Conservation (phyloP, 1,139 yeast species). For the Pichia cactophila region DNA sequence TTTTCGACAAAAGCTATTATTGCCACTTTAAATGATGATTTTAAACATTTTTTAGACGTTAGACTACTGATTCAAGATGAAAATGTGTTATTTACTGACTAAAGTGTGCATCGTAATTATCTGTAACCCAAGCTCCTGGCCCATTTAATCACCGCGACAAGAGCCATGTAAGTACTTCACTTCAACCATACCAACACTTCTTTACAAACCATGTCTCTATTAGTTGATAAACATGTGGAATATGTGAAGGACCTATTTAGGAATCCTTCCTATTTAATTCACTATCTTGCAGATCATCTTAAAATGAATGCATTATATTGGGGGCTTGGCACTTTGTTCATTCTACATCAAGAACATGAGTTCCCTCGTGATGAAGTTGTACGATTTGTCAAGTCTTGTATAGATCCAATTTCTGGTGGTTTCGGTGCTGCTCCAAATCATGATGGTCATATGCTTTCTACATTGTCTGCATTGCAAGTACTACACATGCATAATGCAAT, state of each 20-base stretch:
- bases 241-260: slow-evolving; percentile 46
- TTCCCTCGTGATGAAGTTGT: slow-evolving; percentile 57
- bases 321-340: slow-evolving; percentile 77
- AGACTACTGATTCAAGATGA: slow-evolving; percentile 1
- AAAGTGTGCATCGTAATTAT: not conserved
- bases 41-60: slow-evolving; percentile 1
- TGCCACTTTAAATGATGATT: not conserved
- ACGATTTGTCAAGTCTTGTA: slow-evolving; percentile 62
- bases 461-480: slow-evolving; percentile 81
- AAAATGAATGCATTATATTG: slow-evolving; percentile 90
- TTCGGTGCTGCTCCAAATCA: slow-evolving; percentile 87
- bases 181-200: not conserved
- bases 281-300: slow-evolving; percentile 87
- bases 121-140: too few species aligned
- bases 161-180: too few species aligned
- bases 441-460: slow-evolving; percentile 83
- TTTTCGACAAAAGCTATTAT: not conserved
- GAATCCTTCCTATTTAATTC: slow-evolving; percentile 54
- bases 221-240: slow-evolving; percentile 40
- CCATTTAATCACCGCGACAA: too few species aligned
- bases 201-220: slow-evolving; percentile 2
- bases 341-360: slow-evolving; percentile 50
- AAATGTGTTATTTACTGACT: not conserved
- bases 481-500: slow-evolving; percentile 59
- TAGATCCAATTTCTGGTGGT: slow-evolving; percentile 58